Evolutionary conservation across 371 early-diverging fungal species (phyloP), one percentile per base, ranked within the genome.

Genomic region (Syncephalastrum contaminatum): DNA sequence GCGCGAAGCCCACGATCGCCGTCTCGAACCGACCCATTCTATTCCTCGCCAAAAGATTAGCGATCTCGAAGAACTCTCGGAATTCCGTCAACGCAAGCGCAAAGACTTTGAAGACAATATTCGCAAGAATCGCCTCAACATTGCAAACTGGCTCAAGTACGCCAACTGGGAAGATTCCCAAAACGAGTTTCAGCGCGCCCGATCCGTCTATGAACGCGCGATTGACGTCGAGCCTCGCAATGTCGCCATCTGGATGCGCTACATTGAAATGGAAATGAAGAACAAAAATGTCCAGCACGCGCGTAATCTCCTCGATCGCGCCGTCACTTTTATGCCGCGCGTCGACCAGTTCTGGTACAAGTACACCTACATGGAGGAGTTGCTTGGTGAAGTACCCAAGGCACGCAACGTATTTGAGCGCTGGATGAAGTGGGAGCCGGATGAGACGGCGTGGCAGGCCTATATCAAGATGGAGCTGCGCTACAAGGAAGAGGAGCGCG

Each of bases 361-460:
- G 63, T 99, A 97, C 74, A 88, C 93, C 4, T 93, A 94, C 64
- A 96, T 98, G 97, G 98, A 99, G 65, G 98, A 98, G 65, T 80
- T 88, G 66, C 68, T 98, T 66, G 96, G 92, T 42, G 95, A 98
- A 56, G 84, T 95, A 0, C 82, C 87, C 3, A 93, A 94, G 4
- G 94, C 94, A 5, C 82, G 98, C 20, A 90, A 90, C 51, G 90
- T 98, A 18, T 98, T 97, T 80, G 95, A 97, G 55, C 87, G 99
- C 43, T 98, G 99, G 99, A 96, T 98, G 95, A 84, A 90, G 54
- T 98, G 99, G 98, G 95, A 97, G 60, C 97, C 98, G 3, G 76
- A 84, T 44, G 94, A 91, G 61, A 85, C 86, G 12, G 96, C 96
- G 0, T 98, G 97, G 97, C 74, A 78, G 68, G 93, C 96, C 0